Conservation (phyloP, 139 green algal genomes). For the Chlamydomonas schloesseri region DNA sequence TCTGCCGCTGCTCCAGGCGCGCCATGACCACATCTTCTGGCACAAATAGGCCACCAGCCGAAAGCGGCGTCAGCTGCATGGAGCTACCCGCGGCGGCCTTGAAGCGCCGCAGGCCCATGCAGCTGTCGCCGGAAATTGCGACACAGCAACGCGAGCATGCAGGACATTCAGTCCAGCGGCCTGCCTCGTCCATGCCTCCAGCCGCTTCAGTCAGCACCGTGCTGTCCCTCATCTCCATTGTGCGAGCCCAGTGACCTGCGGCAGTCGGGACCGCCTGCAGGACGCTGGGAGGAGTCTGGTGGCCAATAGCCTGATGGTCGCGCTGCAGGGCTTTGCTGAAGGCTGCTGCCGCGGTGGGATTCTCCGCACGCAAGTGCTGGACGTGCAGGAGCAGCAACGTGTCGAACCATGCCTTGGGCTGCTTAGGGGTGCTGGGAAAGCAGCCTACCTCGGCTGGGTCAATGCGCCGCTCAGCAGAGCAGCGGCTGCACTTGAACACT, state of each 20-base stretch:
- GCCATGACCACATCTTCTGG: not conserved
- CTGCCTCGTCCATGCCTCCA: too few species aligned
- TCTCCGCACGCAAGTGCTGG: not conserved
- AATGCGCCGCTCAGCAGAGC: too few species aligned
- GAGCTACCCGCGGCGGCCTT: not conserved
- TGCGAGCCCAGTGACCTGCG: not conserved
- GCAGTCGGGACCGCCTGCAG: not conserved
- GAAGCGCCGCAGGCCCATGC: not conserved
- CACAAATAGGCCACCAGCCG: not conserved
- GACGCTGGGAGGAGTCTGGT: not conserved
- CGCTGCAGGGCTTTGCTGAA: not conserved
- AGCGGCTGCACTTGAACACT: too few species aligned
- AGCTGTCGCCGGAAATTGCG: not conserved
- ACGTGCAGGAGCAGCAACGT: not conserved
- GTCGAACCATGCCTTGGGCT: not conserved
- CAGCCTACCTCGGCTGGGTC: slow-evolving; percentile 20
- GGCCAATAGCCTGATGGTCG: not conserved
- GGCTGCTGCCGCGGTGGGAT: not conserved
- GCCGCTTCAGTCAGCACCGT: not conserved
- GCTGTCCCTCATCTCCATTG: not conserved
- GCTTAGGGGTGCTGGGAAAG: not conserved
- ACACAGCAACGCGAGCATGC: not conserved
- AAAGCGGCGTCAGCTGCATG: not conserved
- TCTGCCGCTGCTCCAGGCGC: not conserved
- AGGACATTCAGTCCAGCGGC: too few species aligned